These are phyloP conservation scores for Ogataea kodamae DNA, from an alignment of 805 yeast genomes.

Conservation along the genomic window DNA sequence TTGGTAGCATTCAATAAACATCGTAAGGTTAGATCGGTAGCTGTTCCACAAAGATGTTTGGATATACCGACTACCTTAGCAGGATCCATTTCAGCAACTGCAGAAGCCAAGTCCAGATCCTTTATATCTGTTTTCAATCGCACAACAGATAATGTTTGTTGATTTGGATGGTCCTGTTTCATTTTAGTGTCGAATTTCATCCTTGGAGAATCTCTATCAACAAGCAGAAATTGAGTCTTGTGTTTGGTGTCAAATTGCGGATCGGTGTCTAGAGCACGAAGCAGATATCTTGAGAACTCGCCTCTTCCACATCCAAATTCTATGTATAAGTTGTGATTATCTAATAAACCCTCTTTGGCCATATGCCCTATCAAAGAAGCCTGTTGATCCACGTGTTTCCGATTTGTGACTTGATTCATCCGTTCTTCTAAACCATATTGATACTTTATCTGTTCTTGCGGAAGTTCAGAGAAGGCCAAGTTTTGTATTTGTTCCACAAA, in stretches of 20 bases:
- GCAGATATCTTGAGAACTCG: slow-evolving; percentile 68
- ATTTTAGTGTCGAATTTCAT: slow-evolving; percentile 77
- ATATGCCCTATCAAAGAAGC: slow-evolving; percentile 73
- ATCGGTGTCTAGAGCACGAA: slow-evolving; percentile 29
- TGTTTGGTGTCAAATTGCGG: slow-evolving; percentile 1
- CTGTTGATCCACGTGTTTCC: slow-evolving; percentile 81
- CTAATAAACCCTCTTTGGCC: slow-evolving; percentile 39
- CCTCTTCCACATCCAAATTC: slow-evolving; percentile 95
- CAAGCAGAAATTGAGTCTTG: slow-evolving; percentile 44
- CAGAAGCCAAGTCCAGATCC: slow-evolving; percentile 55
- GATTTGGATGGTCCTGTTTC: slow-evolving; percentile 43
- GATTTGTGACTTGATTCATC: slow-evolving; percentile 48
- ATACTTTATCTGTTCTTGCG: slow-evolving; percentile 22
- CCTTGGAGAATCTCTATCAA: slow-evolving; percentile 76
- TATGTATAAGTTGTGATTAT: slow-evolving; percentile 38
- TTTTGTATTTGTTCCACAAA: slow-evolving; percentile 19
- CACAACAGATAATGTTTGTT: slow-evolving; percentile 18
- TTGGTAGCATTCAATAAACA: slow-evolving; percentile 42
- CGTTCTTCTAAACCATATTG: slow-evolving; percentile 39
- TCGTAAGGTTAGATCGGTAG: slow-evolving; percentile 79
- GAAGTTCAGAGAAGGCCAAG: slow-evolving; percentile 10
- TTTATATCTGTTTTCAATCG: slow-evolving; percentile 76
- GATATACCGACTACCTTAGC: slow-evolving; percentile 56
- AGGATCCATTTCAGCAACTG: slow-evolving; percentile 31
- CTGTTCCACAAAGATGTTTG: slow-evolving; percentile 91